These are phyloP conservation scores for Westerdykella sp. DNA, from an alignment of 2,329 filamentous ascomycete genomes.

Conservation along the genomic window DNA sequence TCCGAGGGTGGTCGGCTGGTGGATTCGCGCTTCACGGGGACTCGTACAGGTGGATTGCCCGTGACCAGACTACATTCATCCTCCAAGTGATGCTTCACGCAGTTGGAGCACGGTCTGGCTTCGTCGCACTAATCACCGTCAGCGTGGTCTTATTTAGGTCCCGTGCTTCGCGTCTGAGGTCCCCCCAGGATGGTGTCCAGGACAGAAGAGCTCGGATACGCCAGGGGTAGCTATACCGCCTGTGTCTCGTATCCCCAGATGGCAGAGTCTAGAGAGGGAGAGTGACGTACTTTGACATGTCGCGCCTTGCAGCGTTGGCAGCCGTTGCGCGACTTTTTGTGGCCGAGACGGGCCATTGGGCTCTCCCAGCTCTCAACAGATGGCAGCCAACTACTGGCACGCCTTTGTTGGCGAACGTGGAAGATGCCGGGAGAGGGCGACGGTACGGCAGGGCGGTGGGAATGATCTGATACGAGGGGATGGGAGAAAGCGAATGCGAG, in stretches of 20 bases:
- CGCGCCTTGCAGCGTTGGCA: constrained; percentile 35
- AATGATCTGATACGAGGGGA: too few species aligned
- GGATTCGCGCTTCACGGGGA: constrained; percentile 6
- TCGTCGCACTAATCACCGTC: constrained; percentile 32
- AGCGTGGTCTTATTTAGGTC: constrained; percentile 4
- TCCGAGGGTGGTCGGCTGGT: constrained; percentile 8
- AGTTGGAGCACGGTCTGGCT: constrained; percentile 34
- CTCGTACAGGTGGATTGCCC: constrained; percentile 8
- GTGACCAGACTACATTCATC: not conserved
- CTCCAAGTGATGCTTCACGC: constrained; percentile 22
- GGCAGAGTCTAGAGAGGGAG: not conserved
- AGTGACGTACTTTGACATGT: constrained; percentile 32
- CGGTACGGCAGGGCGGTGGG: too few species aligned
- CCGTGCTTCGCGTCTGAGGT: too few species aligned
- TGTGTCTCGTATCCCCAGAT: not conserved
- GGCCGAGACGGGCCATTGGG: constrained; percentile 32
- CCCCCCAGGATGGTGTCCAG: constrained; percentile 4
- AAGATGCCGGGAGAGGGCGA: too few species aligned
- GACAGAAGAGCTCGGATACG: not conserved
- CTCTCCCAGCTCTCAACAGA: not conserved
- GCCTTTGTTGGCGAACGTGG: too few species aligned
- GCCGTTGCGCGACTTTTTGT: constrained; percentile 33
- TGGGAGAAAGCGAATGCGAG: too few species aligned
- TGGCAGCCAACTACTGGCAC: too few species aligned
- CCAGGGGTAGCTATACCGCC: not conserved